phyloP scores from a whole-genome alignment of 495 filamentous ascomycete genomes.

The Neurospora tetrasperma region DNA sequence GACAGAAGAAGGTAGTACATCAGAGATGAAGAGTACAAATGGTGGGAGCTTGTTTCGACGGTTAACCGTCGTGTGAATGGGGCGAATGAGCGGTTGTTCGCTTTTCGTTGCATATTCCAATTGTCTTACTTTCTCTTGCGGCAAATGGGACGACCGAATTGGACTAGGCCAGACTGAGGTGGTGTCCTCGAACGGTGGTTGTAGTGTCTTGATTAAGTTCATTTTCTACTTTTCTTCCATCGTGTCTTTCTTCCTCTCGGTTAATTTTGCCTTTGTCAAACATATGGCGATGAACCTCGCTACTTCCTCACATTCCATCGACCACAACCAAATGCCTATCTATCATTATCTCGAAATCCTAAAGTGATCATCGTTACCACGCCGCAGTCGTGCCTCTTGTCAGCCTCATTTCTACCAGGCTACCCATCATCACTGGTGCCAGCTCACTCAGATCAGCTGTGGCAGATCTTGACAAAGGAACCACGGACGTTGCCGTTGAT shows the following conservation, averaged over 20 bases:
- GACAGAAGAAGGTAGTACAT: background rate
- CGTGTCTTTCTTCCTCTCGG: too few relatives aligned
- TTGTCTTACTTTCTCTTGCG: background rate
- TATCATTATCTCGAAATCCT: background rate
- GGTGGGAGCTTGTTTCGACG: background rate
- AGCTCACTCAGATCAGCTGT: background rate
- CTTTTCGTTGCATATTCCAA: background rate
- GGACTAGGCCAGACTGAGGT: background rate
- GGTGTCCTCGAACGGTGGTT: background rate
- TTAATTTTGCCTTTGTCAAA: background rate
- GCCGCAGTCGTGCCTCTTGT: background rate
- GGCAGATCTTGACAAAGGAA: background rate
- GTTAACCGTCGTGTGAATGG: background rate
- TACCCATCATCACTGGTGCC: background rate
- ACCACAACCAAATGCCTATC: background rate
- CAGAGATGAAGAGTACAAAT: background rate
- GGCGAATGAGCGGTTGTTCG: background rate
- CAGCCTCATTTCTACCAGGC: background rate
- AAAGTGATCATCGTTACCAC: background rate
- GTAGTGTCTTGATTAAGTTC: background rate
- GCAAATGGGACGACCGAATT: background rate
- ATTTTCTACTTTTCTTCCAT: background rate
- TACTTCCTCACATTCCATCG: background rate
- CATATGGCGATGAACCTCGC: background rate
- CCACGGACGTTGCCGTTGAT: background rate